Base-by-base conservation (phyloP, 345 rosid species). In the Punica granatum region DNA sequence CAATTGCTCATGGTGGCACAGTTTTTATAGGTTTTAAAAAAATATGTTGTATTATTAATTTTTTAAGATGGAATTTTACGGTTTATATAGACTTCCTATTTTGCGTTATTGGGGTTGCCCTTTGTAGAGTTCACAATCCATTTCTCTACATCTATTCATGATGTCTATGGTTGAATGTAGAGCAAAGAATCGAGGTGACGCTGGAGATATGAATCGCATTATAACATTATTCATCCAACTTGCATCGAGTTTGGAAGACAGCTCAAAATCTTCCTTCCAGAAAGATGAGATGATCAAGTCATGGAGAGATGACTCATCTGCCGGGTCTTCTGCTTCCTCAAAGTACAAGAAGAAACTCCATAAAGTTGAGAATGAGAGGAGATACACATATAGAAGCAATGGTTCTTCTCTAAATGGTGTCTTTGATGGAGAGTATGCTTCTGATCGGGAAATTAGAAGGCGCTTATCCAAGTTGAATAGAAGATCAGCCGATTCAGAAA, bases 401-500 rank as follows among this genome's bases (percentile, higher is more conserved):
- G 86, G 84, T 67, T 59, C 79, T 69, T 75, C 79, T 66, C 67
- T 54, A 39, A 90, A 81, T 84, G 88, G 89, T 67, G 70, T 74
- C 73, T 78, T 71, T 73, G 78, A 75, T 73, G 87, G 93, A 77
- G 95, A 86, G 58, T 89, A 81, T 82, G 89, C 84, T 80, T 88
- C 98, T 67, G 99, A 93, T 79, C 82, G 87, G 70, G 99, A 93
- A 86, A 87, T 93, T 66, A 89, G 77, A 80, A 87, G 82, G 72
- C 94, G 91, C 25, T 83, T 93, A 72, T 85, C 90, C 73, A 94
- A 83, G 76, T 81, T 90, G 80, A 92, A 95, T 65, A 81, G 86
- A 63, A 95, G 74, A 77, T 86, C 97, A 14, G 74, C 92, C 78
- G 85, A 84, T 72, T 92, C 99, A 4, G 98, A 84, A 77, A 88